phyloP scores from a whole-genome alignment of 2,329 filamentous ascomycete genomes.

The Fusarium begoniae region DNA sequence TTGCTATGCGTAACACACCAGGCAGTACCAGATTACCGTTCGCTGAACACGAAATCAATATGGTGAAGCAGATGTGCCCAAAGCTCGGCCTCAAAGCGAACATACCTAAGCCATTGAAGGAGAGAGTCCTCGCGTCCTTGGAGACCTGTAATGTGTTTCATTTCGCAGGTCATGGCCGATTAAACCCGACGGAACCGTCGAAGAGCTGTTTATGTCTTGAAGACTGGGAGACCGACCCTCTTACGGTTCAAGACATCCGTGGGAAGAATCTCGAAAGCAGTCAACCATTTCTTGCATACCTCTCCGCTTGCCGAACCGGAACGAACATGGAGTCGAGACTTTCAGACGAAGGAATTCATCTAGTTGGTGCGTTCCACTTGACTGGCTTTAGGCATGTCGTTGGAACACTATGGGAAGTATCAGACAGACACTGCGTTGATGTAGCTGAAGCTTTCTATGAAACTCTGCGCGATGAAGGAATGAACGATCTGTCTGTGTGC shows the following conservation, averaged over 20 bases:
- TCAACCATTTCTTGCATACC: not conserved
- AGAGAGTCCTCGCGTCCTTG: accelerated
- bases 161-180: not conserved
- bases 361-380: not conserved
- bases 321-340: not conserved
- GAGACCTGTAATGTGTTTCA: not conserved
- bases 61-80: not conserved
- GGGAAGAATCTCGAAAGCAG: not conserved
- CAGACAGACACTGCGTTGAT: not conserved
- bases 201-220: not conserved
- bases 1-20: not conserved
- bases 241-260: not conserved
- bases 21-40: accelerated
- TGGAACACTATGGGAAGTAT: not conserved
- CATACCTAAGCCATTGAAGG: accelerated
- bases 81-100: accelerated
- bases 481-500: not conserved
- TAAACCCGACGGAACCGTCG: accelerated
- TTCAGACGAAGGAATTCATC: not conserved
- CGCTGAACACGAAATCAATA: not conserved
- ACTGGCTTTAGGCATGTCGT: not conserved
- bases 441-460: not conserved
- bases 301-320: not conserved
- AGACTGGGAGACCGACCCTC: not conserved
- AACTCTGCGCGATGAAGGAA: not conserved